Evolutionary conservation across 2,329 filamentous ascomycete species (phyloP).

Genomic region (Fusarium torulosum): DNA sequence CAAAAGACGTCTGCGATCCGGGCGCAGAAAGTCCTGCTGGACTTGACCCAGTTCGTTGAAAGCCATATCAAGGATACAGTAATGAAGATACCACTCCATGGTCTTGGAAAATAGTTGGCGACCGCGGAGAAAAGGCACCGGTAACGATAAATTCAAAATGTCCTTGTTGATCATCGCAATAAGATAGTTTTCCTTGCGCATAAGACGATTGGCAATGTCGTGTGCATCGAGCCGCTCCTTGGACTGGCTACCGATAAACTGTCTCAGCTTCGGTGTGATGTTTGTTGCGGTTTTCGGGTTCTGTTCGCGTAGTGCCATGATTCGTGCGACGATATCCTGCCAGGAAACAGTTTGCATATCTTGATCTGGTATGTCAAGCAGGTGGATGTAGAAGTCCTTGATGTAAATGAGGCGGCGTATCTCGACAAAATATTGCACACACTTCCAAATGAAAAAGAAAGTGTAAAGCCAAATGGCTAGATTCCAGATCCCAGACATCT

Average conservation of each 20-base stretch:
- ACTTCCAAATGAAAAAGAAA: constrained; percentile 86
- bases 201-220: constrained; percentile 95
- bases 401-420: constrained; percentile 79
- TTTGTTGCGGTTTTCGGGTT: constrained; percentile 82
- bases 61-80: constrained; percentile 91
- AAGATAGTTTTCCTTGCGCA: constrained; percentile 96
- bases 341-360: constrained; percentile 96
- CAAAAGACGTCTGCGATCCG: constrained; percentile 81
- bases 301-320: constrained; percentile 86
- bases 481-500: constrained; percentile 82
- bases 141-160: constrained; percentile 86
- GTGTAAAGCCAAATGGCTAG: constrained; percentile 85
- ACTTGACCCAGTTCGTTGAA: constrained; percentile 93
- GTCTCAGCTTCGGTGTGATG: constrained; percentile 64
- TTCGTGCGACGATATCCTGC: constrained; percentile 87
- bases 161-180: constrained; percentile 99
- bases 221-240: constrained; percentile 96
- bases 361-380: constrained; percentile 82
- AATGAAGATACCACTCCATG: constrained; percentile 90
- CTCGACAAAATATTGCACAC: constrained; percentile 79
- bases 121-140: constrained; percentile 83
- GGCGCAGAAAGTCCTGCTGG: constrained; percentile 85
- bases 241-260: constrained; percentile 82
- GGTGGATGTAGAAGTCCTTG: constrained; percentile 86
- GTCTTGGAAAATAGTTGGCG: constrained; percentile 89